Conservation (phyloP, 2,329 filamentous ascomycete species). For the Colletotrichum gigasporum region DNA sequence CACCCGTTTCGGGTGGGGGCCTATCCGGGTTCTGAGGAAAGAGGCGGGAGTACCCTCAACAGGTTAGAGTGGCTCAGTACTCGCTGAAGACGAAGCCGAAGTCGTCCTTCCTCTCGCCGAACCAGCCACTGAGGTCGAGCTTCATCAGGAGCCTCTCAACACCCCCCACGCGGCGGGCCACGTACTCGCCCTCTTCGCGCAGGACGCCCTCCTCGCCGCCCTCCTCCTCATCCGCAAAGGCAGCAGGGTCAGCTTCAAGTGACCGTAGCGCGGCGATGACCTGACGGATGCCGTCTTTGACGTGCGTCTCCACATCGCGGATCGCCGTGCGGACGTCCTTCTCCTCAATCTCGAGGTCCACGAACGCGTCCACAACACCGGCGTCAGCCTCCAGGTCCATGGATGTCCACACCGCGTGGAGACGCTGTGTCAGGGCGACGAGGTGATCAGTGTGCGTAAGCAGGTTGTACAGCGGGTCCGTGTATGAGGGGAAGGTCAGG, state of each 20-base stretch:
- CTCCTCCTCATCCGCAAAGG: conserved; percentile 55
- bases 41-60: no score
- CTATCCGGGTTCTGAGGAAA: no score
- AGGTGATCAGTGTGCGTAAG: conserved; percentile 83
- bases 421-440: conserved; percentile 77
- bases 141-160: conserved; percentile 92
- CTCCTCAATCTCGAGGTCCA: conserved; percentile 79
- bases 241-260: conserved; percentile 54
- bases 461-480: conserved; percentile 71
- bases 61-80: background rate
- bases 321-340: conserved; percentile 72
- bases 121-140: conserved; percentile 76
- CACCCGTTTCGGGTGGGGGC: no score
- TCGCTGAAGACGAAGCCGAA: conserved; percentile 19
- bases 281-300: conserved; percentile 74
- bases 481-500: conserved; percentile 71
- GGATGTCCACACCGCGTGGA: conserved; percentile 80
- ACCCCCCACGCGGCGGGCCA: conserved; percentile 78
- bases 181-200: conserved; percentile 64
- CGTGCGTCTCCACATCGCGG: conserved; percentile 67
- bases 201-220: conserved; percentile 38
- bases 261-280: conserved; percentile 66
- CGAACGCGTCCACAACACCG: conserved; percentile 80
- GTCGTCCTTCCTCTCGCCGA: conserved; percentile 45
- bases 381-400: conserved; percentile 85